Evolutionary conservation across 1,284 basidiomycete species (phyloP), one percentile per base, ranked within the genome.

Genomic region (Ceratobasidium sp.): DNA sequence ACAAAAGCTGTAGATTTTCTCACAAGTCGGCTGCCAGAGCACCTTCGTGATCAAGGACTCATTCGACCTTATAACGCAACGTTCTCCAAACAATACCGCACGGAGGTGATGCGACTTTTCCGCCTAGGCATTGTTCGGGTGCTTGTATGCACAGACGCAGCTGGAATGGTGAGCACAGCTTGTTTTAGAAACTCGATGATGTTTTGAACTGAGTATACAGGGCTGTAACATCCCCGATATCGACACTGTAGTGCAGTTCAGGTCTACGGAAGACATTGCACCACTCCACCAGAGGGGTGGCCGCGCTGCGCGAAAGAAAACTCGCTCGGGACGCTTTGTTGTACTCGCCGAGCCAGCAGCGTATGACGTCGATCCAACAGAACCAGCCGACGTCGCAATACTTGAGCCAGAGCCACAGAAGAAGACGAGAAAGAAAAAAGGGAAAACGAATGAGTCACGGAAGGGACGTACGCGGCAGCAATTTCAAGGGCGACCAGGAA

Each of bases 41-140:
- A 49, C 26, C 65, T 67, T 28, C 65, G 31, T 3, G 11, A 49
- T 10, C 23, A 49, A 23, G 65, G 65, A 4, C 65, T 67, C 7
- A 51, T 67, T 67, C 47, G 65, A 47, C 65, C 65, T 26, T 67
- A 67, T 45, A 67, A 67, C 17, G 65, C 65, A 35, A 49, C 65
- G 35, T 67, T 67, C 28, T 67, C 65, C 3, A 17, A 33, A 1
- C 8, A 49, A 28, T 67, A 67, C 28, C 65, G 47, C 3, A 49
- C 28, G 47, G 23, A 47, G 42, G 65, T 51, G 4, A 67, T 67
- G 65, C 13, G 47, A 31, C n/a, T 23, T 17, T 67, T 67, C 31
- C 65, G 65, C 31, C n/a, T 23, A 13, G 65, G 65, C 8, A 10
- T 33, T 15, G 26, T 67, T 28, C 65, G 47, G 11, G 28, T 67